A percentile compares a stretch with the other conserved stretches of the same genome.
Conservation (phyloP, 2,329 filamentous ascomycete genomes). For the Fusarium mundagurra region DNA sequence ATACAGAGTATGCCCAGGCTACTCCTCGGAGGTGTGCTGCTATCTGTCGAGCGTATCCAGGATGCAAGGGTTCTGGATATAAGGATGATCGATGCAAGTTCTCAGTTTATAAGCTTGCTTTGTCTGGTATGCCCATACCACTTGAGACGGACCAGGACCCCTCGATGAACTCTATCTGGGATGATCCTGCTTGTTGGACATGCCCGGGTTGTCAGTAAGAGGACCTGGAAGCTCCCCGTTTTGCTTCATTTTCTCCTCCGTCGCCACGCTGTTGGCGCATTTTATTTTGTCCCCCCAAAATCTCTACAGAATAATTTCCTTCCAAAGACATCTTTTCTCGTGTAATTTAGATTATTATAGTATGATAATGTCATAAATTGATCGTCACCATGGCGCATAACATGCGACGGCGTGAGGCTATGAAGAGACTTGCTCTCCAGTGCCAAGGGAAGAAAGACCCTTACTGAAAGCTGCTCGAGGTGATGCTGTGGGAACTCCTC, state of each 20-base stretch:
- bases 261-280: background rate
- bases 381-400: background rate
- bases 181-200: conserved; percentile 1
- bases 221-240: rapidly evolving
- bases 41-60: background rate
- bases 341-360: background rate
- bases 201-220: conserved; percentile 6
- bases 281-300: background rate
- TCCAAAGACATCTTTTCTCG: background rate
- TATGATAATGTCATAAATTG: background rate
- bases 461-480: rapidly evolving
- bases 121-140: background rate
- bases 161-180: background rate
- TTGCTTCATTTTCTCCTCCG: background rate
- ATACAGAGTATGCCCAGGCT: background rate
- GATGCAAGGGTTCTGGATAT: conserved; percentile 10
- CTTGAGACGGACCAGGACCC: background rate
- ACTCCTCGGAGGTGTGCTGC: background rate
- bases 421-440: rapidly evolving
- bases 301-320: background rate
- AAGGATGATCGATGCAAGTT: conserved; percentile 8
- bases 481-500: rapidly evolving
- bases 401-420: rapidly evolving
- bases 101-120: background rate
- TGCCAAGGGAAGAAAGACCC: background rate